Percentiles rank a stretch among this genome's conserved stretches.
Conservation (phyloP, 2,329 filamentous ascomycete genomes). For the Monilinia fructicola region DNA sequence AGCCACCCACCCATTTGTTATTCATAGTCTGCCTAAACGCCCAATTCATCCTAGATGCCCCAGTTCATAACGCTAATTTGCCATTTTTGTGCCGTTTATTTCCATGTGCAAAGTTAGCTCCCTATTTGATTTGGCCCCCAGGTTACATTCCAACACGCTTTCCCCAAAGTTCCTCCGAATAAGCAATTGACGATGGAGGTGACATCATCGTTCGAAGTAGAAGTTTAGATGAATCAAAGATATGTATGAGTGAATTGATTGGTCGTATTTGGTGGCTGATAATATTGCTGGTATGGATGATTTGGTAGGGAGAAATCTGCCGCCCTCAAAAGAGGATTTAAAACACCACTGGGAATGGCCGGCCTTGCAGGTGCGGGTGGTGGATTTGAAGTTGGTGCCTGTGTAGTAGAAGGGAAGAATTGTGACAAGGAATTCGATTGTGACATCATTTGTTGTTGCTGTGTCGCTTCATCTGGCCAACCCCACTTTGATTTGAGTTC, state of each 20-base stretch:
- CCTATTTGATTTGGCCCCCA: not conserved
- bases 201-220: not conserved
- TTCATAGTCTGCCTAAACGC: constrained; percentile 5
- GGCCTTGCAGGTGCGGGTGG: constrained; percentile 32
- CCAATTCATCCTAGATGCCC: not conserved
- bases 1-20: not conserved
- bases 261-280: constrained; percentile 65
- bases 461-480: constrained; percentile 51
- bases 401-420: constrained; percentile 34
- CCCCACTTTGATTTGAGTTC: constrained; percentile 78
- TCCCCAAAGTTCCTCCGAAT: not conserved
- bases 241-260: constrained; percentile 36
- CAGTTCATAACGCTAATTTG: constrained; percentile 9
- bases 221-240: constrained; percentile 25
- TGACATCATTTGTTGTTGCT: constrained; percentile 31
- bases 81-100: not conserved
- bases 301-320: constrained; percentile 77
- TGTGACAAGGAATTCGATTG: constrained; percentile 35
- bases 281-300: constrained; percentile 79
- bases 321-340: constrained; percentile 68
- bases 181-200: not conserved
- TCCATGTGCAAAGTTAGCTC: not conserved
- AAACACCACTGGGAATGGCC: constrained; percentile 47
- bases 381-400: constrained; percentile 29
- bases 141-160: not conserved